phyloP scores from a whole-genome alignment of 1,284 basidiomycete genomes.

The Puccinia horiana region DNA sequence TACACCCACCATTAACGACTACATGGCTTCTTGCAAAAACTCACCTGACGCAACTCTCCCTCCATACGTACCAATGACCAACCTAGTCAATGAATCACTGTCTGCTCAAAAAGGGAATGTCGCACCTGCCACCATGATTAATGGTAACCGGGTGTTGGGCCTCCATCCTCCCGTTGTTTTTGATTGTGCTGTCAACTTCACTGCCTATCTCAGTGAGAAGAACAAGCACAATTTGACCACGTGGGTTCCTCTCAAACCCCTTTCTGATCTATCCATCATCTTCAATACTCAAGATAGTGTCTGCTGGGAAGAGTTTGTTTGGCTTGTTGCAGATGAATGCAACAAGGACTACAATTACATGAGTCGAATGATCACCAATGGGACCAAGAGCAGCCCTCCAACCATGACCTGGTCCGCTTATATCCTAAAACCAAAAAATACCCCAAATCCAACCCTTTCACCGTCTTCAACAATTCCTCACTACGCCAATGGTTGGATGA shows the following conservation, averaged over 20 bases:
- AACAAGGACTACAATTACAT: constrained; percentile 5
- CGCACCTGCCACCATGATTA: background rate
- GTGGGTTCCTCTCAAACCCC: background rate
- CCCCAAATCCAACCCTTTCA: background rate
- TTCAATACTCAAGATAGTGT: background rate
- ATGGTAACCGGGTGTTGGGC: background rate
- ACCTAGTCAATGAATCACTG: background rate
- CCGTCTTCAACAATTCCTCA: background rate
- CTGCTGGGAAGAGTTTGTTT: background rate
- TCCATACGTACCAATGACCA: background rate
- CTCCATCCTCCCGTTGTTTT: background rate
- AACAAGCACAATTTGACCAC: background rate
- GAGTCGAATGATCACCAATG: background rate
- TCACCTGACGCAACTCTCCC: background rate
- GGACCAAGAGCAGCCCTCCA: background rate
- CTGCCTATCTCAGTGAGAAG: background rate
- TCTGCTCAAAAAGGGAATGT: background rate
- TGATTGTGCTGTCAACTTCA: background rate
- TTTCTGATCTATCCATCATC: background rate
- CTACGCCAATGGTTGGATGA: background rate
- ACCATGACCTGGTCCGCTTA: background rate
- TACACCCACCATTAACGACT: background rate
- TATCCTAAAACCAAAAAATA: constrained; percentile 5
- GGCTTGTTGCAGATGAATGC: background rate
- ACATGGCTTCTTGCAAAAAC: background rate